A percentile compares a stretch with the other conserved stretches of the same genome.
phyloP scores from a whole-genome alignment of 176 grass and related monocot species.

The Pontederia paniculata region DNA sequence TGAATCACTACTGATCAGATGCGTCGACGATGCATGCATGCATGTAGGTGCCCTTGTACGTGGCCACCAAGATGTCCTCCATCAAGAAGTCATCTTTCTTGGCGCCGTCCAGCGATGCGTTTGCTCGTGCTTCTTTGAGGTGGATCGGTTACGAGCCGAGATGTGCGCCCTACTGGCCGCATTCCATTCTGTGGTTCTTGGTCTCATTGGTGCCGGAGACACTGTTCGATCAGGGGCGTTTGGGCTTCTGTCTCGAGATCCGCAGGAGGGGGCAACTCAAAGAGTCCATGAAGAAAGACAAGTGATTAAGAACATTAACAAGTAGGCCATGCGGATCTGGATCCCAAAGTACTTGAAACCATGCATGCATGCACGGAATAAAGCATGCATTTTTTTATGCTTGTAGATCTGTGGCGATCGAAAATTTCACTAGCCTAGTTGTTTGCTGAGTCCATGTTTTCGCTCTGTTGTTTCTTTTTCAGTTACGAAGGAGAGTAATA shows the following conservation, averaged over 20 bases:
- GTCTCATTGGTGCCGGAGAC: constrained; percentile 26
- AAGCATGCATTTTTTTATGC: no score
- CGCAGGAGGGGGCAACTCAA: constrained; percentile 20
- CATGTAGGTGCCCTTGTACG: constrained; percentile 23
- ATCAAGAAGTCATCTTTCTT: constrained; percentile 1
- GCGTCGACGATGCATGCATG: no score
- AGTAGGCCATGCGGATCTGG: no score
- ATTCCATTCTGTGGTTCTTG: constrained; percentile 35
- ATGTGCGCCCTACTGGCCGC: constrained; percentile 31
- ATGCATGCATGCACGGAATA: no score
- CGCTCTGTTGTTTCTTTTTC: no score
- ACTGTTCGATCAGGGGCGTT: constrained; percentile 16
- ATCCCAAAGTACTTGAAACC: no score
- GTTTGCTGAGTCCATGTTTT: no score
- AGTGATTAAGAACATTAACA: no score
- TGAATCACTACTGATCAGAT: no score
- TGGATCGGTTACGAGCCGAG: constrained; percentile 39
- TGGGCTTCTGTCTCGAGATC: constrained; percentile 12
- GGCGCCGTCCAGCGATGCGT: constrained; percentile 24
- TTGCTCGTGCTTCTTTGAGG: constrained; percentile 26
- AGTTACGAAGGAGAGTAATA: no score
- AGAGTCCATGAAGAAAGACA: constrained; percentile 9
- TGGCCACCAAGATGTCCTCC: constrained; percentile 32
- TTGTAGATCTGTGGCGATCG: no score
- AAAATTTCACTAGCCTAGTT: no score